phyloP scores from a whole-genome alignment of 2,329 filamentous ascomycete genomes.

The Triangularia setosa region DNA sequence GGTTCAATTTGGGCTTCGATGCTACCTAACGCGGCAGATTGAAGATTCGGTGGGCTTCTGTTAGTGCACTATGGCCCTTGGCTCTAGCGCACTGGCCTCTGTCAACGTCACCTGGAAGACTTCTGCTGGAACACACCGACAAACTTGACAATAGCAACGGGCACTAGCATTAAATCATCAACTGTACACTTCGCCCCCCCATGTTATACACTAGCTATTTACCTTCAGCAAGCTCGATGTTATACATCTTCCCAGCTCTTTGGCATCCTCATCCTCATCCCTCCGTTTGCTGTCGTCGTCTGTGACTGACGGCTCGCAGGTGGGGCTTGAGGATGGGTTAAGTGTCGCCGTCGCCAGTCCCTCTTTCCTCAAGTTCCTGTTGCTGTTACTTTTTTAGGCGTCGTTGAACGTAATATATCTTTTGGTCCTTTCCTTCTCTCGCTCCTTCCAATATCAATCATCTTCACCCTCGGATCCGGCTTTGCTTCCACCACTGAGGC shows the following conservation, averaged over 20 bases:
- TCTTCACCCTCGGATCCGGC: conserved; percentile 33
- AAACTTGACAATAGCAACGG: not conserved
- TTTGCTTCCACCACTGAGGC: not conserved
- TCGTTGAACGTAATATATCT: not conserved
- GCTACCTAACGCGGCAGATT: no score
- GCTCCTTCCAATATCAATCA: not conserved
- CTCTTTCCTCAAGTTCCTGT: not conserved
- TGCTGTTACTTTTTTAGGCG: not conserved
- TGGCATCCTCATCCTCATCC: not conserved
- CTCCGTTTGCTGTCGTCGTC: not conserved
- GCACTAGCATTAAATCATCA: not conserved
- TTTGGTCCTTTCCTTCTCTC: not conserved
- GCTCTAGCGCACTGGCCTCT: not conserved
- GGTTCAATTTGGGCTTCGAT: not conserved
- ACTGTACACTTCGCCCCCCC: not conserved
- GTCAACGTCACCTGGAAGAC: not conserved
- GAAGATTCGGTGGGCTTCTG: not conserved
- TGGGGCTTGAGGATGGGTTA: not conserved
- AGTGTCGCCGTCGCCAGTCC: not conserved
- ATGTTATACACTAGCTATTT: not conserved
- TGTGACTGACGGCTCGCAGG: not conserved
- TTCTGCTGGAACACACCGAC: not conserved
- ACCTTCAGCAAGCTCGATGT: not conserved
- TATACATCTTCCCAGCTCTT: no score
- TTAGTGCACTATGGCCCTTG: not conserved